Evolutionary conservation across 78 protist genomes (phyloP).

Genomic region (Paratrimastix pyriformis): DNA sequence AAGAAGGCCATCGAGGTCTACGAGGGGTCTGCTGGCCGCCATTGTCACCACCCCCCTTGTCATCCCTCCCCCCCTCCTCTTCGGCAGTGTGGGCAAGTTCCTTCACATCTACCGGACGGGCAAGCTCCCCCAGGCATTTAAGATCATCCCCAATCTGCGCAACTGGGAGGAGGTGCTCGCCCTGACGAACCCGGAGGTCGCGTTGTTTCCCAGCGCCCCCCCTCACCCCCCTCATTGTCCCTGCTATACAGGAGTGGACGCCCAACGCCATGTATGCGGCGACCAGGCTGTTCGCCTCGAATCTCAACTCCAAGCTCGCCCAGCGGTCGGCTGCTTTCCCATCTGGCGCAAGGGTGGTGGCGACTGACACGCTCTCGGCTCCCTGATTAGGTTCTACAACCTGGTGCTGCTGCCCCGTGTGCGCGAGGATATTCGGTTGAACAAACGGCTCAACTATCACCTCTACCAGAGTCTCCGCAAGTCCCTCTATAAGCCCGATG

Average conservation of each 20-base stretch:
- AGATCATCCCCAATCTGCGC: constrained; percentile 67
- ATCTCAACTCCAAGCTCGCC: constrained; percentile 58
- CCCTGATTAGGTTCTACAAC: constrained; percentile 62
- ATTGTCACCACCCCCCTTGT: no score
- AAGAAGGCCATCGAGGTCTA: constrained; percentile 4
- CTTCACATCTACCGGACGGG: constrained; percentile 67
- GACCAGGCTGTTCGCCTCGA: constrained; percentile 68
- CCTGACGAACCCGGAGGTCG: constrained; percentile 84
- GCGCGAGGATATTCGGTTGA: constrained; percentile 58
- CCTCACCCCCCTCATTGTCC: no score
- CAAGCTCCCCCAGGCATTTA: constrained; percentile 76
- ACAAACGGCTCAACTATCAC: constrained; percentile 73
- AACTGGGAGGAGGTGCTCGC: constrained; percentile 87
- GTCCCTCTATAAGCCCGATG: constrained; percentile 79
- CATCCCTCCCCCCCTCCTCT: no score
- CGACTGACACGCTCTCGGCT: no score
- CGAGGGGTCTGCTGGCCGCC: no score
- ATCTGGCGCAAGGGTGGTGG: no score
- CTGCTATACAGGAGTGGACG: background rate
- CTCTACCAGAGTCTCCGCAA: constrained; percentile 67
- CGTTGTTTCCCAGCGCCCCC: no score
- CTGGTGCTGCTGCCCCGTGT: constrained; percentile 79
- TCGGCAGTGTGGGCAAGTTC: constrained; percentile 61
- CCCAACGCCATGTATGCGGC: constrained; percentile 51
- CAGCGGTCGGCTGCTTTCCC: no score